Base-by-base conservation (phyloP, 768 basidiomycete species). In the Lactarius hatsudake region DNA sequence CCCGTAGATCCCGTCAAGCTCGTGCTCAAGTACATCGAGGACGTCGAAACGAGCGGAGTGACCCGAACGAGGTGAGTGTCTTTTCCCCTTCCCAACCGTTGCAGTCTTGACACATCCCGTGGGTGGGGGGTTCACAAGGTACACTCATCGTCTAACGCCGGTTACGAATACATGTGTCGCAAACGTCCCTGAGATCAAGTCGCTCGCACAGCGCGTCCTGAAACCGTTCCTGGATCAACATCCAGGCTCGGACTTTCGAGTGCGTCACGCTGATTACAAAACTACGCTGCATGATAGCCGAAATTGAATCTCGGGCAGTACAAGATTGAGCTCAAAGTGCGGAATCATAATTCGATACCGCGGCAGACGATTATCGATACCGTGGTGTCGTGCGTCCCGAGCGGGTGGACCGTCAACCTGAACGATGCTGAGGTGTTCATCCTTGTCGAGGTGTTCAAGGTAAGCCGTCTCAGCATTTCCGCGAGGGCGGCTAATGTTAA, bases 361-460 rank as follows among this genome's bases (percentile, higher is more conserved):
- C 85, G 89, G 18, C 79, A 81, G 59, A 77, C 73, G 10, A 75
- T 94, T 32, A 87, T 93, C 34, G 82, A 90, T 65, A 83, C 83
- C 59, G 79, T 94, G 45, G 92, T 88, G 0, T 81, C 83, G 69
- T 89, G 87, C 72, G 84, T 93, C 15, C 91, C 91, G 0, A 79
- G 80, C 62, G 83, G 82, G 15, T 89, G 89, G 71, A 81, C 76
- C 2, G 93, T 94, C 17, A 83, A 90, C 63, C 78, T 94, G 26
- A 81, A 84, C 36, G 77, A 87, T 69, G 88, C 92, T 0, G 83
- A 89, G 53, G 77, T 91, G 2, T 91, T 91, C 67, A 83, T 94
- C 56, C 81, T 94, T 8, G 86, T 93, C 7, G 91, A 94, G 72
- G 81, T 94, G 5, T 93, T 93, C 81, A 94, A 93, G 84, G 92